Base-by-base conservation (phyloP, 345 rosid genomes). In the Pistacia vera region DNA sequence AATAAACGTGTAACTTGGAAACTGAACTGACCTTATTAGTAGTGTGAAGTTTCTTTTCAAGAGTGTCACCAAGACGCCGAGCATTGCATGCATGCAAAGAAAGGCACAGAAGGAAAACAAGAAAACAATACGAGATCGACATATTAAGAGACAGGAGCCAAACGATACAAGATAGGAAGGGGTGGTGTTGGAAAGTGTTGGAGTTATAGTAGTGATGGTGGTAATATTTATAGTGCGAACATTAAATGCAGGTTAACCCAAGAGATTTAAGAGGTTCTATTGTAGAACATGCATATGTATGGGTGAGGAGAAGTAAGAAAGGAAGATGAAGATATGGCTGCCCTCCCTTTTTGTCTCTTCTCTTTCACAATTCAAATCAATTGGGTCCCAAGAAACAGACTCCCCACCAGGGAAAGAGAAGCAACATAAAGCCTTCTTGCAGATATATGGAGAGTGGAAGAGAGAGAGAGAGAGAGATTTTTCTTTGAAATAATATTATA, bases 251-350 rank as follows among this genome's bases (percentile, higher is more conserved):
- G 80, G 75, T 66, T 78, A 69, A 38, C 51, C 51, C 6, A 72
- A 55, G 77, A 78, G 79, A 66, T 65, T 71, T 63, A 81, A 69
- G 81, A 62, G 73, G 49, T 58, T 28, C 55, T 60, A 36, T 63
- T 36, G 82, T 13, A 81, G 87, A 84, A 88, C 90, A 84, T 88
- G 93, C 86, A 84, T 76, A 74, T 86, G 89, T 85, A 83, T 85
- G 90, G 83, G 83, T 70, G 52, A 80, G 62, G 52, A 76, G 79
- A 78, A 78, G 77, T 63, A 70, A 72, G 75, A 5, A 81, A 77
- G 30, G 78, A 85, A 79, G 76, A 79, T 62, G 77, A 76, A 81
- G 84, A 83, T 66, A 90, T 85, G 89, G 83, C 81, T 75, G 77
- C 78, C 77, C 83, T 65, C 60, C 64, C 76, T 66, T 76, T 80